phyloP scores from a whole-genome alignment of 805 yeast species.

The Ogataea angusta region DNA sequence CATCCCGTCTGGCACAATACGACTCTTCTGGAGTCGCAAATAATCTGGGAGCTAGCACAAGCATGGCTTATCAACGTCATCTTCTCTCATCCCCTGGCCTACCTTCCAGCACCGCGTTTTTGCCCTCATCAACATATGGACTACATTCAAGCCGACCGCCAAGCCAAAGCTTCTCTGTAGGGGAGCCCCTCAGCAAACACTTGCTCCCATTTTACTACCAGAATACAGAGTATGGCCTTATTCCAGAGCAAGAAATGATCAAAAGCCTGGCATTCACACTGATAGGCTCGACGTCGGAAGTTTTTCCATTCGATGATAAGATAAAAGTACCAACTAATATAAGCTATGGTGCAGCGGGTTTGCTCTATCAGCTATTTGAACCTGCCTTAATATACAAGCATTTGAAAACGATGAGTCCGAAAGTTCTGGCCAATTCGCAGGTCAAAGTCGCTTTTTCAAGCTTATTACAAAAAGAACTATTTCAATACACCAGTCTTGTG shows the following conservation, averaged over 20 bases:
- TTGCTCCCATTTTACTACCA: constrained; percentile 34
- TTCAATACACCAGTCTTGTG: constrained; percentile 35
- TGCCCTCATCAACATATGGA: constrained; percentile 1
- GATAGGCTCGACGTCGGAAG: constrained; percentile 58
- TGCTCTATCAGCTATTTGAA: constrained; percentile 59
- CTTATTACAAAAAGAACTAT: constrained; percentile 38
- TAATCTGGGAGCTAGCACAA: constrained; percentile 11
- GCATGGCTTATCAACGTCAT: constrained; percentile 7
- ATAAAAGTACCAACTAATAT: constrained; percentile 48
- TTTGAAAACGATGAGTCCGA: constrained; percentile 32
- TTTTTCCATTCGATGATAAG: constrained; percentile 45
- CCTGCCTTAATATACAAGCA: constrained; percentile 64
- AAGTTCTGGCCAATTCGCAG: constrained; percentile 39
- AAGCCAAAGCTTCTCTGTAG: constrained; percentile 7
- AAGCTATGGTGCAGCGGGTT: constrained; percentile 53
- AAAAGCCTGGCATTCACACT: constrained; percentile 50
- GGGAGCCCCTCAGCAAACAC: constrained; percentile 29
- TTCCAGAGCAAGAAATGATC: constrained; percentile 42
- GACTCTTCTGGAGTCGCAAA: constrained; percentile 6
- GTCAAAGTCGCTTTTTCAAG: constrained; percentile 61
- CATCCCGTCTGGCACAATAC: constrained; percentile 1
- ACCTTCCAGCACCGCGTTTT: constrained; percentile 4
- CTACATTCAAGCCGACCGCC: constrained; percentile 11
- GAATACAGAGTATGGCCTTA: constrained; percentile 25
- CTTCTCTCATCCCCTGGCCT: constrained; percentile 11